Evolutionary conservation across 1,284 basidiomycete genomes (phyloP).

Genomic region (Agaricales sp.): DNA sequence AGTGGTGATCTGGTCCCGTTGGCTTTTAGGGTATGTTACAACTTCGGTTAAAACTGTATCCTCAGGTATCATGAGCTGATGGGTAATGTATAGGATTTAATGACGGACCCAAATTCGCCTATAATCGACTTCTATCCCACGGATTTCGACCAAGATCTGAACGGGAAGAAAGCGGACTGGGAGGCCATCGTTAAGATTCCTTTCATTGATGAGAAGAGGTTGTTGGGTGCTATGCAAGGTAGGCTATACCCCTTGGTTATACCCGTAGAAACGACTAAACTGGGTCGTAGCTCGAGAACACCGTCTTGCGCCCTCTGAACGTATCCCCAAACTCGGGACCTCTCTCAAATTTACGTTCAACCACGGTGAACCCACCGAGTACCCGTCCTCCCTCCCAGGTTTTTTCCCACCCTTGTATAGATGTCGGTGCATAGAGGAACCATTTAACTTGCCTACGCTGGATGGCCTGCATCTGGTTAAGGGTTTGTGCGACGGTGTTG

Average conservation of each 20-base stretch:
- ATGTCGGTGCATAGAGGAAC: slow-evolving; percentile 70
- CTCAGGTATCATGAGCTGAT: slow-evolving; percentile 8
- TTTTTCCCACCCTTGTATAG: slow-evolving; percentile 90
- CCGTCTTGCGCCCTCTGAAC: slow-evolving; percentile 53
- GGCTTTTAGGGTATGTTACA: slow-evolving; percentile 60
- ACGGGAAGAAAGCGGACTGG: slow-evolving; percentile 99
- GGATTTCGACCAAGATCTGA: slow-evolving; percentile 89
- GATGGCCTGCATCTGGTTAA: slow-evolving; percentile 80
- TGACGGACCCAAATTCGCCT: slow-evolving; percentile 79
- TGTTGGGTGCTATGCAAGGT: slow-evolving; percentile 80
- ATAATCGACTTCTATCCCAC: slow-evolving; percentile 93
- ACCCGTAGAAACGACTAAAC: not conserved
- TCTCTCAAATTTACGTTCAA: slow-evolving; percentile 77
- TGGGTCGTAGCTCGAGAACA: slow-evolving; percentile 57
- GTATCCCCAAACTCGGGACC: slow-evolving; percentile 38
- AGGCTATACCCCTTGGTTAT: slow-evolving; percentile 15
- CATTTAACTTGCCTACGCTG: slow-evolving; percentile 83
- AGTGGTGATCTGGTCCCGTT: slow-evolving; percentile 82
- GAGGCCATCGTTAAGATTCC: slow-evolving; percentile 99
- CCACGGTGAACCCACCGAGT: slow-evolving; percentile 50
- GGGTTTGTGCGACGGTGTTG: slow-evolving; percentile 85
- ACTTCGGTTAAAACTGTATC: slow-evolving; percentile 4
- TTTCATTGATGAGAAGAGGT: slow-evolving; percentile 82
- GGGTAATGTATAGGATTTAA: slow-evolving; percentile 57
- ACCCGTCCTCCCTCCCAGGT: slow-evolving; percentile 87